phyloP scores from a whole-genome alignment of 2,329 filamentous ascomycete species.

The Aspergillus glaucus region DNA sequence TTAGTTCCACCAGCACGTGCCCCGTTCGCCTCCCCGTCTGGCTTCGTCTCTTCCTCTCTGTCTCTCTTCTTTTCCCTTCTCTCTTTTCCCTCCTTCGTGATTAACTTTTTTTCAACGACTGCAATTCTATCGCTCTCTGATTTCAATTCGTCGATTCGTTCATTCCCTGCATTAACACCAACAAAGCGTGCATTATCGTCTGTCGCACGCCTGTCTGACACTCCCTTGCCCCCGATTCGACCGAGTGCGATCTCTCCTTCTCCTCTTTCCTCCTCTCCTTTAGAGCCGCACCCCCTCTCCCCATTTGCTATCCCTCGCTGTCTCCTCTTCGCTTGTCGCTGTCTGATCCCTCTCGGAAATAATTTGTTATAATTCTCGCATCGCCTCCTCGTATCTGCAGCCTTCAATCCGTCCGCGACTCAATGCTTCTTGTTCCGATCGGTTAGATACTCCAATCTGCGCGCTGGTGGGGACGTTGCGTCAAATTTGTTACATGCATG shows the following conservation, averaged over 20 bases:
- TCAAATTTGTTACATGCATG: constrained; percentile 14
- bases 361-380: neutral
- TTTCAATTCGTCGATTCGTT: neutral
- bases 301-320: neutral
- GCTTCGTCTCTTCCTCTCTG: constrained; percentile 2
- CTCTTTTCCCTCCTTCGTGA: constrained; percentile 2
- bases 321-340: neutral
- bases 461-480: constrained; percentile 20
- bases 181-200: neutral
- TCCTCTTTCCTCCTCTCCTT: neutral
- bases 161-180: neutral
- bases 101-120: neutral
- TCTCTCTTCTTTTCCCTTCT: constrained; percentile 4
- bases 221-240: neutral
- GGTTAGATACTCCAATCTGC: constrained; percentile 12
- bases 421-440: constrained; percentile 14
- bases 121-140: neutral
- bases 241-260: neutral
- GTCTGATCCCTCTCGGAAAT: neutral
- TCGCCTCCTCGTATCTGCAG: constrained; percentile 5
- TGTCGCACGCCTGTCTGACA: neutral
- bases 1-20: neutral
- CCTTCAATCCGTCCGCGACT: constrained; percentile 5
- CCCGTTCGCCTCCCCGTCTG: constrained; percentile 2
- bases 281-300: too few relatives aligned